Percentiles rank a stretch among this genome's conserved stretches.
phyloP scores from a whole-genome alignment of 1,139 yeast species.

The Yamadazyma pseudoaaseri region DNA sequence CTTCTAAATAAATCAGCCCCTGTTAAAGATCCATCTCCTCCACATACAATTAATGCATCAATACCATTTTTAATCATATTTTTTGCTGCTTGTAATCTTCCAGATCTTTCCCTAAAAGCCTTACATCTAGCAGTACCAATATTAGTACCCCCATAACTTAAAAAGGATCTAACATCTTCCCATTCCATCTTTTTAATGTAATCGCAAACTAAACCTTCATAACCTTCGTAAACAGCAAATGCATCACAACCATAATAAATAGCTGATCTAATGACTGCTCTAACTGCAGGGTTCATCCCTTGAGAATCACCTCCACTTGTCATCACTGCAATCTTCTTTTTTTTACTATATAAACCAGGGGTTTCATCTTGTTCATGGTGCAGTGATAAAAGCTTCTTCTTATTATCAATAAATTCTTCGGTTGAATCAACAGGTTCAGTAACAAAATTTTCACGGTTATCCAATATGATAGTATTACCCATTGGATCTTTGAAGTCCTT shows the following conservation, averaged over 20 bases:
- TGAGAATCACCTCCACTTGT: conserved; percentile 89
- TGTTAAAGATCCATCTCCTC: conserved; percentile 84
- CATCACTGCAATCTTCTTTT: conserved; percentile 73
- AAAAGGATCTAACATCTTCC: conserved; percentile 76
- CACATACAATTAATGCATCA: conserved; percentile 78
- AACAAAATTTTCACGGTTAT: conserved; percentile 6
- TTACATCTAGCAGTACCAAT: conserved; percentile 79
- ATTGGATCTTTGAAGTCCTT: conserved; percentile 14
- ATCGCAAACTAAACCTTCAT: conserved; percentile 67
- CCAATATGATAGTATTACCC: conserved; percentile 13
- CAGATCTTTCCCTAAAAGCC: conserved; percentile 66
- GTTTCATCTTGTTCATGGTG: not conserved
- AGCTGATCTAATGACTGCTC: conserved; percentile 77
- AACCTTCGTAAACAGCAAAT: conserved; percentile 74
- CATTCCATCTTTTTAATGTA: conserved; percentile 65
- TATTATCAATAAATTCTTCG: conserved; percentile 11
- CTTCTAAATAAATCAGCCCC: conserved; percentile 78
- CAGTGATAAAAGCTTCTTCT: conserved; percentile 6
- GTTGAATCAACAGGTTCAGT: conserved; percentile 6
- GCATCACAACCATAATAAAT: conserved; percentile 71
- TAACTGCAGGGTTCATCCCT: conserved; percentile 81
- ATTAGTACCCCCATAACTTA: conserved; percentile 75
- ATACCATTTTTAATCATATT: conserved; percentile 71
- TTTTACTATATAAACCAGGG: conserved; percentile 1
- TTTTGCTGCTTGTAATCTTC: conserved; percentile 65